Conservation (phyloP, 1,284 basidiomycete species). For the Earliella scabrosa region DNA sequence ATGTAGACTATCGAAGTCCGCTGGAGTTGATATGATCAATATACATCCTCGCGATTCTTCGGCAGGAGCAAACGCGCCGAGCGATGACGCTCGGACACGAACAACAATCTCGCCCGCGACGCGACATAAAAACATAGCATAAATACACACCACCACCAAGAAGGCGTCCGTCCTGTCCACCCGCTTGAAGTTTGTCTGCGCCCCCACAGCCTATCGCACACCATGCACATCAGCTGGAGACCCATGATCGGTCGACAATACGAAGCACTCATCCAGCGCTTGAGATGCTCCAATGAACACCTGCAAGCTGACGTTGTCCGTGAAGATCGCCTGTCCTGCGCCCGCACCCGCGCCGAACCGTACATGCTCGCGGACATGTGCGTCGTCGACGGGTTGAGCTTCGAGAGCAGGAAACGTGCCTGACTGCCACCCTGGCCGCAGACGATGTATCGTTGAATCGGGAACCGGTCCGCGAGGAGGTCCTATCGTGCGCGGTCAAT, state of each 20-base stretch:
- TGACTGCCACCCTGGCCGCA: constrained; percentile 98
- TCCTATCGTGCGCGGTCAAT: constrained; percentile 59
- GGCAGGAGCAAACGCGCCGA: too few species aligned
- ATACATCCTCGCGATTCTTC: too few species aligned
- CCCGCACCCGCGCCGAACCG: constrained; percentile 66
- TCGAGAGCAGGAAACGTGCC: constrained; percentile 95
- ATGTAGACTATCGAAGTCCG: too few species aligned
- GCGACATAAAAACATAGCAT: too few species aligned
- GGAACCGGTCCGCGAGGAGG: constrained; percentile 92
- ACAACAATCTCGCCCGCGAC: too few species aligned
- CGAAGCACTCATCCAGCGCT: constrained; percentile 73
- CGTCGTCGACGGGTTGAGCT: constrained; percentile 97
- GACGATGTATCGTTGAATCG: constrained; percentile 97
- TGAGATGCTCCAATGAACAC: constrained; percentile 97
- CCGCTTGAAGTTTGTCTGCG: constrained; percentile 61
- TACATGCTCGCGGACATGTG: constrained; percentile 94
- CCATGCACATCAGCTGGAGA: constrained; percentile 4
- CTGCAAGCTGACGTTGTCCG: constrained; percentile 97
- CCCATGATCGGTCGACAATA: background rate
- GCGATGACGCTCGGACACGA: too few species aligned
- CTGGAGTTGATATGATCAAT: too few species aligned
- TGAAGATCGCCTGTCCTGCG: constrained; percentile 95
- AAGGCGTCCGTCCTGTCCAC: background rate
- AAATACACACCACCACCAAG: constrained; percentile 15
- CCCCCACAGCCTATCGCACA: constrained; percentile 62